Evolutionary conservation across 129 eudicot species (phyloP).

Genomic region (Mikania micrantha): DNA sequence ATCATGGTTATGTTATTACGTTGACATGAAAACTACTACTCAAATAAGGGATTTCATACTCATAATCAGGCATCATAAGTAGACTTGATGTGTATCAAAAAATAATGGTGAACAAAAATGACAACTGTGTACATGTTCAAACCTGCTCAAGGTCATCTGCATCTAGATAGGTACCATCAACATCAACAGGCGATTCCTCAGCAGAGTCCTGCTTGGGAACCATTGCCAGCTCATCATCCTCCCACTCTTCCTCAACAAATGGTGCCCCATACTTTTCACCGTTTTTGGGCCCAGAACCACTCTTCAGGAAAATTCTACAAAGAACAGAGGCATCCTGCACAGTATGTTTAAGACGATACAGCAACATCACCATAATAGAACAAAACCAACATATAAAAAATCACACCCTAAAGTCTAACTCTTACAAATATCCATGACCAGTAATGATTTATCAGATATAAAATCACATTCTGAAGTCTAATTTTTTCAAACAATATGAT

Average conservation of each 20-base stretch:
- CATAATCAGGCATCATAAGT: neutral
- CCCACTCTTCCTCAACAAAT: conserved; percentile 77
- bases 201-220: conserved; percentile 41
- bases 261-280: conserved; percentile 92
- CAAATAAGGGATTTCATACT: neutral
- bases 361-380: neutral
- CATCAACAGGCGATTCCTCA: conserved; percentile 38
- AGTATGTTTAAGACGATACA: neutral
- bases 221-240: conserved; percentile 47
- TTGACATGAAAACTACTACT: neutral
- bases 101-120: neutral
- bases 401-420: neutral
- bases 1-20: neutral
- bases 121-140: neutral
- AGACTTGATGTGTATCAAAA: neutral
- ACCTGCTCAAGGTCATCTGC: conserved; percentile 83
- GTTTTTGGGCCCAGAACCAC: conserved; percentile 92
- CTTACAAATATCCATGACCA: neutral
- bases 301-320: conserved; percentile 74
- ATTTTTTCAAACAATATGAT: neutral
- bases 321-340: conserved; percentile 72
- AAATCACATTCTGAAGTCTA: neutral
- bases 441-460: neutral
- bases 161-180: conserved; percentile 59
- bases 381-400: neutral